Conservation (phyloP, 1,139 yeast species). For the Debaryomycetaceae sp. region DNA sequence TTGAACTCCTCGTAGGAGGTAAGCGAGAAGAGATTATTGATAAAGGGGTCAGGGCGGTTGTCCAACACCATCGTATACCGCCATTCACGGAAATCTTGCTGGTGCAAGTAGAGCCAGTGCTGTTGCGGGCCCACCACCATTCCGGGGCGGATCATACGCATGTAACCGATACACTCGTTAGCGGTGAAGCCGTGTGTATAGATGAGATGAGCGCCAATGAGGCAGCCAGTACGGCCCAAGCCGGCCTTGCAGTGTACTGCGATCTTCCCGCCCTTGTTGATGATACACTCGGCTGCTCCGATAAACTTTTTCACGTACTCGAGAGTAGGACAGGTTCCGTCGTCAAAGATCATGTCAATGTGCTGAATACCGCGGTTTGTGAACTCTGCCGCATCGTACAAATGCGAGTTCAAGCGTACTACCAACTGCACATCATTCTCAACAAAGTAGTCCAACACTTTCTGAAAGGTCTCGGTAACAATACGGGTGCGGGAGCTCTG, state of each 20-base stretch:
- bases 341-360: constrained; percentile 91
- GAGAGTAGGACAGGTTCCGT: constrained; percentile 95
- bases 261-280: constrained; percentile 75
- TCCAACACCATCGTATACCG: constrained; percentile 83
- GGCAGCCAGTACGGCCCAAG: constrained; percentile 92
- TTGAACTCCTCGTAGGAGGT: constrained; percentile 48
- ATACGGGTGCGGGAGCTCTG: constrained; percentile 42
- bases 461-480: constrained; percentile 63
- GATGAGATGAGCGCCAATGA: constrained; percentile 92
- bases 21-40: constrained; percentile 71
- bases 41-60: constrained; percentile 53
- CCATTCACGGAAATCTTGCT: constrained; percentile 94
- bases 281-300: constrained; percentile 89
- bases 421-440: constrained; percentile 74
- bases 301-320: constrained; percentile 85
- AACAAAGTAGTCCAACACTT: constrained; percentile 68
- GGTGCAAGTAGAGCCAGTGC: constrained; percentile 95
- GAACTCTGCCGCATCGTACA: constrained; percentile 78
- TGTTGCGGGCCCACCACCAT: constrained; percentile 99
- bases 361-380: constrained; percentile 78
- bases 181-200: constrained; percentile 97
- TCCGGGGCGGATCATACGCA: constrained; percentile 95
- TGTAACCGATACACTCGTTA: constrained; percentile 88
- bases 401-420: constrained; percentile 82
- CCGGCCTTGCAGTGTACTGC: constrained; percentile 99